Conservation (phyloP, 148 eudicot species). For the Silene latifolia region DNA sequence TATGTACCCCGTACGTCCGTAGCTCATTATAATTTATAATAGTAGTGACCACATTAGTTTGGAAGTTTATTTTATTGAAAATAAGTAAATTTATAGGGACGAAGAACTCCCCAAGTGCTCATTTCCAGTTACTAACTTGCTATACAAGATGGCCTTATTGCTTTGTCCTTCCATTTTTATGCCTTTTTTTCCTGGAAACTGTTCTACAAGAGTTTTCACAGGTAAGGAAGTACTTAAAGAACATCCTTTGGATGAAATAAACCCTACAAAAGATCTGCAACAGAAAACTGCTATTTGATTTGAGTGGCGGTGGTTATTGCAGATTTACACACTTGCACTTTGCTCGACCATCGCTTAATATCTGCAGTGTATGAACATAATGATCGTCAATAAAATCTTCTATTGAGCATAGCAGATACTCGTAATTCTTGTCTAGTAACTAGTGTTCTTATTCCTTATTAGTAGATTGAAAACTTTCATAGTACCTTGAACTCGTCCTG, state of each 20-base stretch:
- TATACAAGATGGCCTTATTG: background rate
- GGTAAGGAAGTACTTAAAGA: conserved; percentile 15
- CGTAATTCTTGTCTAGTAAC: background rate
- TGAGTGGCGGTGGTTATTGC: conserved; percentile 19
- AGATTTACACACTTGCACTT: conserved; percentile 61
- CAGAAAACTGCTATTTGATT: background rate
- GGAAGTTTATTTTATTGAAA: background rate
- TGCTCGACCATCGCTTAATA: conserved; percentile 51
- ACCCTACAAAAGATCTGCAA: conserved; percentile 8
- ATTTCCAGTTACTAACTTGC: background rate
- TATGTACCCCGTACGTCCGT: no score
- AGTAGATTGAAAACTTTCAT: no score
- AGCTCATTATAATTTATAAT: no score
- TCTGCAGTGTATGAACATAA: conserved; percentile 31
- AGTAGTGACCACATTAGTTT: no score
- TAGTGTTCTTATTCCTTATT: no score
- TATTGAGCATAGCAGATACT: background rate
- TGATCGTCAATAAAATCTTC: background rate
- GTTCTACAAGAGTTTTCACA: conserved; percentile 7
- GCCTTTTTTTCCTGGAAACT: background rate
- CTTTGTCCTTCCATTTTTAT: background rate
- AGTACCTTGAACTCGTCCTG: conserved; percentile 48
- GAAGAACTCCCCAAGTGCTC: background rate
- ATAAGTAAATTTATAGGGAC: background rate
- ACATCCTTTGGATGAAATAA: conserved; percentile 25